Base-by-base conservation (phyloP, 139 green algal genomes). In the Mesotaenium endlicherianum region DNA sequence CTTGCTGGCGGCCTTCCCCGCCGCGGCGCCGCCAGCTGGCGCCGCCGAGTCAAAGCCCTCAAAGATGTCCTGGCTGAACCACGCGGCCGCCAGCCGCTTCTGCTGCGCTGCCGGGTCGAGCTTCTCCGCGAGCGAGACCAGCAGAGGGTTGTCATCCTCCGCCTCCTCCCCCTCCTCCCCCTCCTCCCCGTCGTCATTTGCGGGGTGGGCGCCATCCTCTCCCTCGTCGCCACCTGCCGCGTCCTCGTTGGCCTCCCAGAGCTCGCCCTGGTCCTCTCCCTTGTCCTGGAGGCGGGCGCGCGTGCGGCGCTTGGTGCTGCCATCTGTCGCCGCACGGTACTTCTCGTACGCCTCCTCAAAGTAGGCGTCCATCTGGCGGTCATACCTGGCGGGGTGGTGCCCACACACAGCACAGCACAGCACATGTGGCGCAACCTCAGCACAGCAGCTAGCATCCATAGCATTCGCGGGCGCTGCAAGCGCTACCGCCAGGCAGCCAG, bases 281-380 rank as follows among this genome's bases (percentile, higher is more conserved):
- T 84, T 50, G 36, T 87, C 81, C 50, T 43, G 16, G 36, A 88
- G 45, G 14, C 83, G 77, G 2, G 77, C 77, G 34, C 83, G 76
- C 20, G 34, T 34, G 17, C 38, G 81, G 17, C 83, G 58, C 6
- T 45, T 70, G 38, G 50, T 77, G 47, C 81, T 87, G 11, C 36
- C 39, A n/a, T 36, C 75, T 11, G 53, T 77, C 70, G 81, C 47
- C 64, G 94, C 55, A 78, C 95, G 89, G 88, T 94, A 98, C 47
- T 90, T 57, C 83, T 93, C 86, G 89, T 98, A 98, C 4, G 89
- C 90, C n/a, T 90, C 67, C 64, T 98, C 95, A 76, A 98, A 82
- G 36, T 93, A 92, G 57, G 92, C 91, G 78, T 98, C 95, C 85
- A 95, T 82, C 77, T 93, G 5, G 4, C 36, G 36, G 14, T 34